Base-by-base conservation (phyloP, 768 basidiomycete genomes). In the Lyophyllum atratum region DNA sequence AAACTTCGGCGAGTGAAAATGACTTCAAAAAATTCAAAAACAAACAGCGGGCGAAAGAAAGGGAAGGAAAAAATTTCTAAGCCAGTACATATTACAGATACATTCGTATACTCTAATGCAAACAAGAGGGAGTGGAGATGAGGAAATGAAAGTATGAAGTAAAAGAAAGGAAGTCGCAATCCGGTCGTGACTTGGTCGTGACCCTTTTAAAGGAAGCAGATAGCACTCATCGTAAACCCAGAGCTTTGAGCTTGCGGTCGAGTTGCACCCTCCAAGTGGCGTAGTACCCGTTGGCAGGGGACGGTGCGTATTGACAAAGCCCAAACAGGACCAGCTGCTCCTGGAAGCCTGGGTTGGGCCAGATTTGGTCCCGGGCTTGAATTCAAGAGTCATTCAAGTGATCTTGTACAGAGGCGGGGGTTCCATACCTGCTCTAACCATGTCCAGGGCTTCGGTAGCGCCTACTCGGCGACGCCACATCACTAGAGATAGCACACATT, bases 321-420 rank as follows among this genome's bases (percentile, higher is more conserved):
- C 87, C 87, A 54, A 89, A 91, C 46, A 92, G 74, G 31, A 89
- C 84, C 25, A 92, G 80, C 63, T 92, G 89, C 72, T 90, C 87
- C 55, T 87, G 84, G 70, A 91, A 90, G 43, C 89, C 89, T n/a
- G 86, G 81, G 59, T 84, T 88, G 58, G 84, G 81, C 88, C 89
- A 90, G 51, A 90, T 87, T 65, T 90, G 87, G 70, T 89, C 85
- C 48, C 89, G 86, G 47, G 83, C 89, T 90, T 62, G 49, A 59
- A 29, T 7, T 33, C 24, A 55, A 3, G 34, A 19, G 31, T 54
- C 6, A 52, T 9, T 51, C 31, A 43, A 54, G 22, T 34, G 31
- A 31, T 28, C 15, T 58, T 24, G 4, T 11, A 48, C 44, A 39
- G 59, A 25, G 60, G 54, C 9, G 19, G n/a, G 11, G 47, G 54